These are phyloP conservation scores for Phytophthora meadii DNA, from an alignment of 352 stramenopile species.

Conservation along the genomic window DNA sequence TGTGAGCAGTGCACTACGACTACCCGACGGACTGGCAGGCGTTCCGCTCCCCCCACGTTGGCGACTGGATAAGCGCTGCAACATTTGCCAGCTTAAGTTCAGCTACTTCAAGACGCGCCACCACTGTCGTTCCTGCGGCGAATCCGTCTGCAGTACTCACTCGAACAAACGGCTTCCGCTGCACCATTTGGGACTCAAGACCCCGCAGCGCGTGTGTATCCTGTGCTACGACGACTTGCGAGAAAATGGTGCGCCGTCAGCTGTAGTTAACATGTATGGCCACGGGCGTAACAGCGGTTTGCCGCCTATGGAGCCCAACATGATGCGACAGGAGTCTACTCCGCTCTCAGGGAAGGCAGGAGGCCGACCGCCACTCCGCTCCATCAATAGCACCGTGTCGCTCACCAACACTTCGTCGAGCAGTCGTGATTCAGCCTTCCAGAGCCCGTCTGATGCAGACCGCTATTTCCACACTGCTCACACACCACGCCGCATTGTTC, in stretches of 20 bases:
- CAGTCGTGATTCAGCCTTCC: conserved; percentile 38
- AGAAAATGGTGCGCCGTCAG: conserved; percentile 74
- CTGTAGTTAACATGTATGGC: conserved; percentile 78
- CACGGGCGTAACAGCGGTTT: conserved; percentile 38
- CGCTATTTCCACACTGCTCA: conserved; percentile 27
- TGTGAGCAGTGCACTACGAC: conserved; percentile 37
- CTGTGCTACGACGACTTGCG: conserved; percentile 82
- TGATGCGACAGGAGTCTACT: conserved; percentile 37
- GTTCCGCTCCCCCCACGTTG: conserved; percentile 70
- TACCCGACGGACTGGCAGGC: conserved; percentile 36
- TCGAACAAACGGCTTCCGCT: conserved; percentile 74
- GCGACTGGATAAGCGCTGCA: conserved; percentile 78
- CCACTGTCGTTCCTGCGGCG: conserved; percentile 89
- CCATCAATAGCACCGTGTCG: conserved; percentile 44
- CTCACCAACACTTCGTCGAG: conserved; percentile 40
- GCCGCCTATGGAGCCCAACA: conserved; percentile 43
- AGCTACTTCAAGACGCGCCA: conserved; percentile 88
- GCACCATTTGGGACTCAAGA: conserved; percentile 60
- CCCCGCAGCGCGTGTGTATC: conserved; percentile 80
- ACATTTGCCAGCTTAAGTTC: conserved; percentile 88
- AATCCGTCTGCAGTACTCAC: conserved; percentile 87
- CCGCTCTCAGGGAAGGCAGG: conserved; percentile 27
- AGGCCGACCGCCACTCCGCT: conserved; percentile 41
- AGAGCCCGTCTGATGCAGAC: conserved; percentile 40
- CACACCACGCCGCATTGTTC: conserved; percentile 20